Evolutionary conservation across 179 eudicot species (phyloP), one percentile per base, ranked within the genome.

Genomic region (Heliamphora pulchella): DNA sequence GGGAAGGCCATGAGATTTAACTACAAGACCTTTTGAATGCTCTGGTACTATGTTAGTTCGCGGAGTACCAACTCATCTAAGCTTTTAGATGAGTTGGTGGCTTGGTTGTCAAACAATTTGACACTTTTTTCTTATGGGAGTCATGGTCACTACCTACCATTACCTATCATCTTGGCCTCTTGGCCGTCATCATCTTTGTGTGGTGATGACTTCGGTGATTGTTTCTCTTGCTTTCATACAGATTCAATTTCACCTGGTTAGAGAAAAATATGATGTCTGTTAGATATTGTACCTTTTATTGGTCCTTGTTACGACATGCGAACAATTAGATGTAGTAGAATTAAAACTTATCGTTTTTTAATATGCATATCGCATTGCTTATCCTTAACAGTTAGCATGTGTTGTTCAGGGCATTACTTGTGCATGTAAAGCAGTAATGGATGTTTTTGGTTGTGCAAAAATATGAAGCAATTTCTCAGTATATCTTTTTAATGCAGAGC

Each of bases 371-470:
- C 31, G 31, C 31, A 31, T 31, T 31, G 31, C 31, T 31, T 31
- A 31, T 31, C 31, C 31, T 31, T 31, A 31, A 31, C 31, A 31
- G 31, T 31, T 31, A 31, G 31, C 4, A 48, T 48, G 7, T 48
- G 7, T 6, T 1, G 11, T 2, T 55, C 15, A 5, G 0, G 46
- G 31, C 22, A 55, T 72, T 10, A 22, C 48, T 54, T 74, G 77
- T 14, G 13, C 48, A 31, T 54, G 44, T 8, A 55, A 11, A 54
- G 77, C 4, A 74, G 64, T 55, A 55, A 6, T 55, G 47, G 64
- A 47, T n/a, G 11, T 74, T 39, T 31, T 72, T 74, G 11, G 77
- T 39, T 3, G n/a, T 81, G 53, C 51, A 51, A 50, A 57, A 70
- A 14, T 15, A 73, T 9, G 2, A 39, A 53, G 84, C 31, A 41